phyloP scores from a whole-genome alignment of 2,329 filamentous ascomycete species.

The Fusarium paranaense region DNA sequence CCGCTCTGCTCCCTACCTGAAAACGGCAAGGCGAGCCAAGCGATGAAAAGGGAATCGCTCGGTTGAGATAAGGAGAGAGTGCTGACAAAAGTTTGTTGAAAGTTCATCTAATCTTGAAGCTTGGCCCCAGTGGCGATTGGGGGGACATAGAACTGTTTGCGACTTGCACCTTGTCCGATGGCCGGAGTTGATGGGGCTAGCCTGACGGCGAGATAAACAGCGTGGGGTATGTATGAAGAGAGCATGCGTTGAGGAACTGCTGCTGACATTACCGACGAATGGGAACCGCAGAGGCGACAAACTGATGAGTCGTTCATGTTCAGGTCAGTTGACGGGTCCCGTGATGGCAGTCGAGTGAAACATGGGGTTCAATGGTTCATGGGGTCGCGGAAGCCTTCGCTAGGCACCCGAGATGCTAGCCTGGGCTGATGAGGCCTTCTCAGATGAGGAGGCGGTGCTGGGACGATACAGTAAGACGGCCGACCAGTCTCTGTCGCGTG shows the following conservation, averaged over 20 bases:
- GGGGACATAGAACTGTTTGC: neutral
- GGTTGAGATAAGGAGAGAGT: neutral
- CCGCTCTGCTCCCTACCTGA: slow-evolving; percentile 10
- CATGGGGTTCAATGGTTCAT: slow-evolving; percentile 15
- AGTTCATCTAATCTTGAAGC: neutral
- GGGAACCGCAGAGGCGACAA: slow-evolving; percentile 17
- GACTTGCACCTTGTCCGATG: neutral
- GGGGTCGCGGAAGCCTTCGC: slow-evolving; percentile 20
- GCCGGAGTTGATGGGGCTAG: neutral
- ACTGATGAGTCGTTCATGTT: slow-evolving; percentile 20
- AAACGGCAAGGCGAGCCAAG: slow-evolving; percentile 18
- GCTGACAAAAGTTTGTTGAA: neutral
- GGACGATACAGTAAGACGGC: slow-evolving; percentile 28
- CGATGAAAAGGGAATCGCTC: slow-evolving; percentile 7
- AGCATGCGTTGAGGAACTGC: neutral
- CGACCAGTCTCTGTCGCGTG: slow-evolving; percentile 14
- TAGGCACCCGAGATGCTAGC: slow-evolving; percentile 30
- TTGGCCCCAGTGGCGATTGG: neutral
- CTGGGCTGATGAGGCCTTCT: slow-evolving; percentile 6
- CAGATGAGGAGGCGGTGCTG: slow-evolving; percentile 15
- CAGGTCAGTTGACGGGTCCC: slow-evolving; percentile 25
- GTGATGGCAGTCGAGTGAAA: slow-evolving; percentile 29
- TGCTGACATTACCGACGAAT: neutral
- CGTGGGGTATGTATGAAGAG: neutral
- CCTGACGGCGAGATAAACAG: neutral